Evolutionary conservation across 805 yeast species (phyloP).

Genomic region (Metschnikowia gelsemii): DNA sequence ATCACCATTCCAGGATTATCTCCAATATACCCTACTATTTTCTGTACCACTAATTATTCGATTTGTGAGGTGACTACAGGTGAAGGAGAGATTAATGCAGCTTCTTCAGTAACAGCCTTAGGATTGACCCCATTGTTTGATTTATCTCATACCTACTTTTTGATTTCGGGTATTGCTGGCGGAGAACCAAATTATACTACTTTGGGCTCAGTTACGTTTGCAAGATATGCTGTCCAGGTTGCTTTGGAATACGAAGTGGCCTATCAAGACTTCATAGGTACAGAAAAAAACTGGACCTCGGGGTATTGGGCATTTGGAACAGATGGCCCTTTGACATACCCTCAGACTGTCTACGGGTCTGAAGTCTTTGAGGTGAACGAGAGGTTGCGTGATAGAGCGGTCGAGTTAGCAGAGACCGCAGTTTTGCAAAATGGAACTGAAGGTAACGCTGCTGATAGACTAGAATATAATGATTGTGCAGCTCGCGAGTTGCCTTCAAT

Average conservation of each 20-base stretch:
- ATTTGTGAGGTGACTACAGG: constrained; percentile 67
- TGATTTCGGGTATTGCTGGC: constrained; percentile 67
- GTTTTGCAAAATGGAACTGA: constrained; percentile 45
- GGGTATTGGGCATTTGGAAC: constrained; percentile 61
- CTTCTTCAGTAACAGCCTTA: constrained; percentile 55
- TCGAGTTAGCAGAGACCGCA: constrained; percentile 47
- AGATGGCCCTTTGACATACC: constrained; percentile 47
- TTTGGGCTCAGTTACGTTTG: constrained; percentile 58
- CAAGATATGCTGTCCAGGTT: constrained; percentile 61
- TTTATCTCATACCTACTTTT: constrained; percentile 56
- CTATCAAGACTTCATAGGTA: constrained; percentile 32
- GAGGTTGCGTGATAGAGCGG: constrained; percentile 56
- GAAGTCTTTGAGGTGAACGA: constrained; percentile 65
- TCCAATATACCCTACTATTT: constrained; percentile 56
- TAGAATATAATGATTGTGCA: constrained; percentile 47
- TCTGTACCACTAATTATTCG: constrained; percentile 52
- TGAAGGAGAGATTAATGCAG: constrained; percentile 68
- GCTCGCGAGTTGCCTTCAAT: constrained; percentile 50
- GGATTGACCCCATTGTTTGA: constrained; percentile 54
- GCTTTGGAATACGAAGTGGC: constrained; percentile 59
- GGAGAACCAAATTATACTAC: constrained; percentile 56
- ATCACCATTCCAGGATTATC: constrained; percentile 64
- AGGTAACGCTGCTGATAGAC: constrained; percentile 45
- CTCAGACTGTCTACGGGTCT: constrained; percentile 57
- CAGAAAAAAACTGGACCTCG: constrained; percentile 51